Evolutionary conservation across 106 monocot genomes (phyloP).

Genomic region (Dioscorea alata): DNA sequence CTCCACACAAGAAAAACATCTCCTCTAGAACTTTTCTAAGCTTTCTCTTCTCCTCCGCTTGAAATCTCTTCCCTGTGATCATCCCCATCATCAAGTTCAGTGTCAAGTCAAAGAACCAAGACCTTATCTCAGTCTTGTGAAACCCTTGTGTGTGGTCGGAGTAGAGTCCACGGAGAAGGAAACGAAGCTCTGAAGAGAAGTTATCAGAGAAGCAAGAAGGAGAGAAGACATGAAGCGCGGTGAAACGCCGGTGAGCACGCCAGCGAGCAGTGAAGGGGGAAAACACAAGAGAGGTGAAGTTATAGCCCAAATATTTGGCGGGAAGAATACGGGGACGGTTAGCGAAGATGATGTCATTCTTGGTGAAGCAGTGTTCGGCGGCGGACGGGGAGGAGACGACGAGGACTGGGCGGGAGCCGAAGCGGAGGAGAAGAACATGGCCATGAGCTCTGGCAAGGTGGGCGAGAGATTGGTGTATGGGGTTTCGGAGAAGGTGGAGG

Average conservation of each 20-base stretch:
- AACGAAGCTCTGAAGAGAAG: too few species aligned
- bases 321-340: constrained; percentile 29
- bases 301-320: constrained; percentile 17
- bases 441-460: constrained; percentile 29
- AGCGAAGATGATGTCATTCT: constrained; percentile 49
- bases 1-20: constrained; percentile 1
- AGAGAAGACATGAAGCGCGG: constrained; percentile 39
- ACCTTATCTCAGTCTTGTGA: constrained; percentile 29
- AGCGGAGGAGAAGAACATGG: constrained; percentile 38
- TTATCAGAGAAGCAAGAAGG: too few species aligned
- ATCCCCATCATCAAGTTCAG: constrained; percentile 41
- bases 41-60: constrained; percentile 6
- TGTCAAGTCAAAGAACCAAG: constrained; percentile 23
- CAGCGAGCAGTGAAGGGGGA: constrained; percentile 39
- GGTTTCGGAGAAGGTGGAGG: constrained; percentile 46
- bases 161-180: too few species aligned
- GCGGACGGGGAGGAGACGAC: constrained; percentile 37
- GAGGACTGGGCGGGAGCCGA: constrained; percentile 36
- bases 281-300: constrained; percentile 21
- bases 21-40: constrained; percentile 31
- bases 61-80: constrained; percentile 30
- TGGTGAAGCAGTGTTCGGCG: constrained; percentile 50
- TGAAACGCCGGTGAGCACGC: constrained; percentile 48
- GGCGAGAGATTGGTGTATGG: constrained; percentile 47
- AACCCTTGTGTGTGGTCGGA: not conserved